These are phyloP conservation scores for Tricholoma flavovirens DNA, from an alignment of 768 basidiomycete genomes.

Conservation along the genomic window DNA sequence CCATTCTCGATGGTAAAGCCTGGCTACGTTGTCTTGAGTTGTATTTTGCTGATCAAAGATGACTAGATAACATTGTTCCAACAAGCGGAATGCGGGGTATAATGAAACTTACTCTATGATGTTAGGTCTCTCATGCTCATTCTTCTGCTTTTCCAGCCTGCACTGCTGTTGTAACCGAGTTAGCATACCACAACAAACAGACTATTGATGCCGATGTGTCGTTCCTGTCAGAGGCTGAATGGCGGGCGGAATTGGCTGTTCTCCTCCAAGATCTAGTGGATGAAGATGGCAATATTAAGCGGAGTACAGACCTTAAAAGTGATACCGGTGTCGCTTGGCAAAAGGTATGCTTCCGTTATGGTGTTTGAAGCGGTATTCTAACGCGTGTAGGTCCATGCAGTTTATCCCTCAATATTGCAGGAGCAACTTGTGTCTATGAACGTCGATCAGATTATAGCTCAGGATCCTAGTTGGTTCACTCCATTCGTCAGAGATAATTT, in stretches of 20 bases:
- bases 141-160: constrained; percentile 38
- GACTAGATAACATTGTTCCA: constrained; percentile 50
- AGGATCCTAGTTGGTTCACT: constrained; percentile 36
- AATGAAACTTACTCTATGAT: constrained; percentile 3
- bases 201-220: constrained; percentile 57
- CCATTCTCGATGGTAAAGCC: constrained; percentile 48
- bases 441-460: constrained; percentile 43
- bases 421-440: constrained; percentile 45
- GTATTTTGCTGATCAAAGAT: neutral
- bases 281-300: constrained; percentile 49
- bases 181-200: constrained; percentile 47
- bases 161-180: constrained; percentile 61
- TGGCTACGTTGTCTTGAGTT: neutral
- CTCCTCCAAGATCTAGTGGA: constrained; percentile 54
- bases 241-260: constrained; percentile 51
- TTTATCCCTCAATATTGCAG: constrained; percentile 47
- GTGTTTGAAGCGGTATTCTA: neutral
- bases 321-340: constrained; percentile 60
- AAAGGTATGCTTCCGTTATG: constrained; percentile 32
- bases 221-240: constrained; percentile 50
- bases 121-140: neutral
- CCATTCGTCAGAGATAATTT: neutral
- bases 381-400: constrained; percentile 46
- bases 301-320: constrained; percentile 48
- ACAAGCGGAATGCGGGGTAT: constrained; percentile 62